phyloP scores from a whole-genome alignment of 2,329 filamentous ascomycete species.

The Albophoma yamanashiensis region DNA sequence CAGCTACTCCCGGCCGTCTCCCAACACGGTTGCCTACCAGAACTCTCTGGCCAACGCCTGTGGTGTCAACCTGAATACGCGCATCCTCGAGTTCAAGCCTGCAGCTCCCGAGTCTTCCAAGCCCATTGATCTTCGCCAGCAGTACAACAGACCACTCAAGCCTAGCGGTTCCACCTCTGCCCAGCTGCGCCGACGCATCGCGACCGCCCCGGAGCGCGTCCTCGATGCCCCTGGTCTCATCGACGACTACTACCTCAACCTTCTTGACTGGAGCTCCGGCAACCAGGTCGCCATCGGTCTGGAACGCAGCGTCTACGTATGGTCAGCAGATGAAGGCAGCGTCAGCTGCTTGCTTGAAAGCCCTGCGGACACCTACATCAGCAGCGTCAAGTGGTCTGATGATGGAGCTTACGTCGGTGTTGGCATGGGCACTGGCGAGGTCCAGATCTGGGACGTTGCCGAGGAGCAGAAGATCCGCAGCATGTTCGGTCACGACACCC shows the following conservation, averaged over 20 bases:
- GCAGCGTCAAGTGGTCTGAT: conserved; percentile 97
- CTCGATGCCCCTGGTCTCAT: conserved; percentile 92
- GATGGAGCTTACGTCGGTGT: conserved; percentile 95
- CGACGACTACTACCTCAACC: conserved; percentile 98
- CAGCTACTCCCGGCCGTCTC: conserved; percentile 67
- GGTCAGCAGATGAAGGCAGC: conserved; percentile 88
- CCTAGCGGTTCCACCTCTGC: conserved; percentile 61
- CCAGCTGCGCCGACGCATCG: conserved; percentile 83
- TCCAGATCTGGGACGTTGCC: conserved; percentile 98
- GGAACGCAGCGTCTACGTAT: conserved; percentile 95
- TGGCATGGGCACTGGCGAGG: conserved; percentile 87
- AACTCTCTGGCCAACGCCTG: conserved; percentile 84
- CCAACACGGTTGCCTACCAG: conserved; percentile 83
- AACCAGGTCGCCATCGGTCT: conserved; percentile 98
- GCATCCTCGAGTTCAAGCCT: conserved; percentile 97
- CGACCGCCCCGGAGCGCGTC: conserved; percentile 90
- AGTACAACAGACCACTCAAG: conserved; percentile 96
- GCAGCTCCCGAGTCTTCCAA: conserved; percentile 96
- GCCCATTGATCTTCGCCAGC: conserved; percentile 91
- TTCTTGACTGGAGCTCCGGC: conserved; percentile 94
- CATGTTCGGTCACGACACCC: conserved; percentile 96
- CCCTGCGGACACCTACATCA: conserved; percentile 83
- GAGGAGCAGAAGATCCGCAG: conserved; percentile 92
- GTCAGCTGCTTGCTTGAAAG: conserved; percentile 87
- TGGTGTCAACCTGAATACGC: conserved; percentile 84